phyloP scores from a whole-genome alignment of 2,329 filamentous ascomycete species.

The Aspergillus costaricaensis region DNA sequence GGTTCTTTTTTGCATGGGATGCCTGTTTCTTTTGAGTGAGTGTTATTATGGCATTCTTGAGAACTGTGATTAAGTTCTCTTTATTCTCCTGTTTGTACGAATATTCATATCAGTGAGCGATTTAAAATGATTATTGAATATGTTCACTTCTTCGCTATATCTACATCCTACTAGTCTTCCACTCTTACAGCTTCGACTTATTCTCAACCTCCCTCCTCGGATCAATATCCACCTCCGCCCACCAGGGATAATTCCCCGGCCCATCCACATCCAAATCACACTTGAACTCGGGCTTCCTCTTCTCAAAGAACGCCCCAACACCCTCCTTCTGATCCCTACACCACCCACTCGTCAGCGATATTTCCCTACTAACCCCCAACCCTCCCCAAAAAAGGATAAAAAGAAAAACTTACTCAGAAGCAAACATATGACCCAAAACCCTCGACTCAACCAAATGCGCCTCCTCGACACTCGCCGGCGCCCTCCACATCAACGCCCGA shows the following conservation, averaged over 20 bases:
- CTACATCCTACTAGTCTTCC: neutral
- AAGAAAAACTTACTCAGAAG: constrained; percentile 22
- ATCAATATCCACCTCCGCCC: constrained; percentile 57
- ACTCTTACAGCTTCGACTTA: constrained; percentile 27
- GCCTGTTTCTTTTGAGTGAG: neutral
- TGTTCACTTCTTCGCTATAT: neutral
- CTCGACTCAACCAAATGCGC: constrained; percentile 67
- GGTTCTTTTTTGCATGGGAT: neutral
- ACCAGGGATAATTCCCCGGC: constrained; percentile 68
- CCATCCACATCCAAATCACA: constrained; percentile 62
- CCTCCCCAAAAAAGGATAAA: too few relatives aligned
- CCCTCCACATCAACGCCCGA: constrained; percentile 68
- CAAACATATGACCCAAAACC: constrained; percentile 45
- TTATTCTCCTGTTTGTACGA: constrained; percentile 9
- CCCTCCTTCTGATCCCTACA: constrained; percentile 64
- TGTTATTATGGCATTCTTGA: neutral
- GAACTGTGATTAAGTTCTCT: neutral
- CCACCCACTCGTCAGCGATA: neutral
- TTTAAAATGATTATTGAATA: constrained; percentile 10
- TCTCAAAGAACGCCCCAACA: constrained; percentile 68
- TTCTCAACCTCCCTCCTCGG: constrained; percentile 22
- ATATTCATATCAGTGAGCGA: constrained; percentile 16
- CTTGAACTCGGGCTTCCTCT: constrained; percentile 63
- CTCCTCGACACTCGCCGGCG: constrained; percentile 61
- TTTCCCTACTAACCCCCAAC: too few relatives aligned